Conservation (phyloP, 2,329 filamentous ascomycete genomes). For the Ascochyta clinopodiicola region DNA sequence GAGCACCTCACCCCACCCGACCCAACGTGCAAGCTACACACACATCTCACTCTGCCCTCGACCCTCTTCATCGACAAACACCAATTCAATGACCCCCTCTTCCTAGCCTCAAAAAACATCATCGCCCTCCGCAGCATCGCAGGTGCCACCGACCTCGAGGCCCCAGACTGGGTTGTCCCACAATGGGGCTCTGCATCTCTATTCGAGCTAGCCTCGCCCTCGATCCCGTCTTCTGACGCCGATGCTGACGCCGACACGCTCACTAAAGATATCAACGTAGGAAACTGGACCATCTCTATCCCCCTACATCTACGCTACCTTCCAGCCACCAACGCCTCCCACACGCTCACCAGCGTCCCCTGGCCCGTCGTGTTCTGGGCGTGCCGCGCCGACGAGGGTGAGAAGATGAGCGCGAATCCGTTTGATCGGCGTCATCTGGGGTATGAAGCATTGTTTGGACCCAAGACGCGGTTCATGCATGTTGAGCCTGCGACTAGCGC, state of each 20-base stretch:
- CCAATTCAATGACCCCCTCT: slow-evolving; percentile 77
- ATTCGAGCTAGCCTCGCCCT: slow-evolving; percentile 71
- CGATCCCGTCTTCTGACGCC: slow-evolving; percentile 16
- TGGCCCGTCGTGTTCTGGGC: slow-evolving; percentile 92
- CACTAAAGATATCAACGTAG: slow-evolving; percentile 9
- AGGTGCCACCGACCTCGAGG: slow-evolving; percentile 86
- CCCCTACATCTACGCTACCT: slow-evolving; percentile 89
- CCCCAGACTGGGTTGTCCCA: slow-evolving; percentile 78
- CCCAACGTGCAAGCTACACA: slow-evolving; percentile 71
- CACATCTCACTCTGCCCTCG: slow-evolving; percentile 83
- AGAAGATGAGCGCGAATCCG: slow-evolving; percentile 76
- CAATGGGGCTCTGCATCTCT: slow-evolving; percentile 82
- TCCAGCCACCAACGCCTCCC: slow-evolving; percentile 46
- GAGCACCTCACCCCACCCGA: slow-evolving; percentile 54
- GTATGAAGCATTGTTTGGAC: slow-evolving; percentile 80
- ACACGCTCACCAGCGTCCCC: slow-evolving; percentile 63
- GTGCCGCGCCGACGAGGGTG: slow-evolving; percentile 70
- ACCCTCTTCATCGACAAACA: slow-evolving; percentile 86
- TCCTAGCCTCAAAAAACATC: slow-evolving; percentile 82
- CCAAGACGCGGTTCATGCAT: slow-evolving; percentile 84
- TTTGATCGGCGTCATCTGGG: slow-evolving; percentile 88
- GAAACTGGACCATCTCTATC: slow-evolving; percentile 70
- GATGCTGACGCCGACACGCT: background rate
- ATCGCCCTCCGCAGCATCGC: slow-evolving; percentile 70
- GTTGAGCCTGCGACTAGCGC: slow-evolving; percentile 40